Conservation (phyloP, 73 alveolate genomes). For the Diophrys appendiculata region DNA sequence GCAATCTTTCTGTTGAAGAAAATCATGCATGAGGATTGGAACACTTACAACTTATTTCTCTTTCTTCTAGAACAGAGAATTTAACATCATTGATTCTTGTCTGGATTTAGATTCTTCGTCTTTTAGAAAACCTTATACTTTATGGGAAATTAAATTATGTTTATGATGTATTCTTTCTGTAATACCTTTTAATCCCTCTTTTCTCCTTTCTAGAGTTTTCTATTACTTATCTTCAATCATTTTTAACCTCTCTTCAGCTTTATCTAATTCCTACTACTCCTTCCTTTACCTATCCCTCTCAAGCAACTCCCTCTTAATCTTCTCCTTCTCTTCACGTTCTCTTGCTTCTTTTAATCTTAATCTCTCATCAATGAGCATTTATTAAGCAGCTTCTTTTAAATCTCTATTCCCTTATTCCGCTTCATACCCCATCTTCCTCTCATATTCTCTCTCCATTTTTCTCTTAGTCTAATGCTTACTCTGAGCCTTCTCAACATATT, state of each 20-base stretch:
- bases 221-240: not conserved
- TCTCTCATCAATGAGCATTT: too few species aligned
- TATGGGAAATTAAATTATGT: too few species aligned
- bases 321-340: not conserved
- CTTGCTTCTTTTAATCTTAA: not conserved
- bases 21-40: too few species aligned
- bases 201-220: not conserved
- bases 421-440: constrained; percentile 1
- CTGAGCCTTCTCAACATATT: not conserved
- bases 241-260: constrained; percentile 2
- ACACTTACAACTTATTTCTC: not conserved
- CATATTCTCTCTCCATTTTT: not conserved
- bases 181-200: not conserved
- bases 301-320: not conserved
- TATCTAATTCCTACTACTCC: constrained; percentile 3
- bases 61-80: not conserved
- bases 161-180: not conserved
- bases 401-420: too few species aligned
- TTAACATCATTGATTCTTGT: not conserved
- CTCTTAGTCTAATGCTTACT: too few species aligned
- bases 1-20: not conserved
- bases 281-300: not conserved
- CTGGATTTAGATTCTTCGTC: not conserved
- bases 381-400: constrained; percentile 4
- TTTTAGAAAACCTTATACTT: not conserved